Evolutionary conservation across 331 rosid species (phyloP), one percentile per base, ranked within the genome.

Genomic region (Quercus lobata): DNA sequence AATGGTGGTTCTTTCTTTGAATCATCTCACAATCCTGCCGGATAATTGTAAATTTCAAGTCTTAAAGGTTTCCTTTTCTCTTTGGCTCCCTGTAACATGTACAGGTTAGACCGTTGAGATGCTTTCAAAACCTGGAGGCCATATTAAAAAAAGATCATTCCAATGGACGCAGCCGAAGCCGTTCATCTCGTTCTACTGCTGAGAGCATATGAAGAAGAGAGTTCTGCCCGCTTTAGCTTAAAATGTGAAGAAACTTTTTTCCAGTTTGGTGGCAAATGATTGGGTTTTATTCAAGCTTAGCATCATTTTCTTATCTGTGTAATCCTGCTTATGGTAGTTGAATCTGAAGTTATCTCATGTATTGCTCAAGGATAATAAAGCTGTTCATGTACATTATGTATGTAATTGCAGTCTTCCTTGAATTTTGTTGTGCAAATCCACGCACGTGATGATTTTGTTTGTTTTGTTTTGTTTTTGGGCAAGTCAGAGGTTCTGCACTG

Each of bases 61-160:
- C 81, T 71, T 71, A 75, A 83, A 44, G 22, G 3, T n/a, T 44
- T 63, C 44, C 57, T 8, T 37, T 56, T 22, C 32, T 72, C 21
- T 44, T 71, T 65, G 68, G 57, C 21, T 70, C 37, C 9, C 32
- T 15, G 6, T 60, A 34, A 75, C 53, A 49, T 52, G 30, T 55
- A 46, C 89, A 88, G 92, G 90, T 88, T 75, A 73, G 85, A 74
- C 88, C 90, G 25, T 74, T 88, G 86, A 79, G 78, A 83, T 88
- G 85, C 85, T 88, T 88, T 72, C 86, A 74, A 72, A 86, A 84
- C 66, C 37, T 88, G 35, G 87, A 84, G 77, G 87, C 89, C 78
- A 75, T 82, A 76, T 55, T 88, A 77, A 85, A 82, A 82, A 88
- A 69, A 76, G 84, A 69, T 71, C 75, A 21, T 56, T 72, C 80